Evolutionary conservation across 164 flowering plant species (phyloP), one percentile per base, ranked within the genome.

Genomic region (Magnolia kwangsiensis): DNA sequence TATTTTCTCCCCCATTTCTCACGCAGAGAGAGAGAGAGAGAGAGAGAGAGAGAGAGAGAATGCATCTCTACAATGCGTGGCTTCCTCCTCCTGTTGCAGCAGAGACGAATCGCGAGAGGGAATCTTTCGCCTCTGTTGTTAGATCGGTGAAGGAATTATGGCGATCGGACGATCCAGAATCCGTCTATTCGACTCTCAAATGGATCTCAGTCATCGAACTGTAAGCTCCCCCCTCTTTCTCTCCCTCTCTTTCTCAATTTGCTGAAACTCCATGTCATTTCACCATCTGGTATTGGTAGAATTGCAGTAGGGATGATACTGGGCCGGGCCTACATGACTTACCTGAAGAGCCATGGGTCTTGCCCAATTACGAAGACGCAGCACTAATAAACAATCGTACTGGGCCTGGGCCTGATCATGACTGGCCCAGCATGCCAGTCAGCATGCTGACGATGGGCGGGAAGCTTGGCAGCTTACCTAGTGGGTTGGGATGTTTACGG

Each of bases 41-140:
- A 23, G 37, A 13, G 31, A 24, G 72, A 58, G 74, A 71, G 55
- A 23, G 45, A 8, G 19, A 24, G 72, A 67, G 9, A 67, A 95
- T 94, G 99, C 99, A 96, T 88, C 91, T 94, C 58, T 92, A 94
- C 81, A 96, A 96, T 85, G 94, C 96, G 1, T 96, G 99, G 99
- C 91, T 96, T 74, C 99, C 99, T 51, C 94, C 97, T 5, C 94
- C 99, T 16, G 92, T 96, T 16, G 97, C 92, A n/a, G 92, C 86
- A 65, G 89, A 88, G 63, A 81, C 92, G 45, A 87, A 81, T 82
- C 76, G 72, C 23, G 99, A 96, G 91, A 83, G 80, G 79, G 92
- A 90, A 8, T 88, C 98, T 0, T 96, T 96, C 82, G 75, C 89
- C 19, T 72, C 81, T 7, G 89, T 90, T 13, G 90, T 94, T 16